Evolutionary conservation across 352 stramenopile genomes (phyloP).

Genomic region (Globisporangium recalcitrans): DNA sequence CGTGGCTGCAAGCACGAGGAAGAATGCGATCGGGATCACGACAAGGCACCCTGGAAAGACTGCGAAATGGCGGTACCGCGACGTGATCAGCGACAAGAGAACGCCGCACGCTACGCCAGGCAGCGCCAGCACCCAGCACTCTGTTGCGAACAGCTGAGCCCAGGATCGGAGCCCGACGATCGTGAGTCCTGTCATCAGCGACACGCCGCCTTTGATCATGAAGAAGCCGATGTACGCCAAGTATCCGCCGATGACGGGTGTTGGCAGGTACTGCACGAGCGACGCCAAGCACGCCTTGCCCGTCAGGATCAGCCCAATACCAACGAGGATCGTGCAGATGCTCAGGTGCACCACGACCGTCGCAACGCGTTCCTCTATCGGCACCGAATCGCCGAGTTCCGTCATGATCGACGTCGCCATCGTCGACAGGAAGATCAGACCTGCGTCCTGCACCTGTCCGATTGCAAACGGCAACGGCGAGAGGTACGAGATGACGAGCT

Average conservation of each 20-base stretch:
- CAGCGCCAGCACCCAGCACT: constrained; percentile 65
- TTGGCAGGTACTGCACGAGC: constrained; percentile 95
- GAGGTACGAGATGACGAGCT: constrained; percentile 89
- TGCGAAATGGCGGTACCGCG: constrained; percentile 59
- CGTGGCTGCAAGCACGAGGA: constrained; percentile 66
- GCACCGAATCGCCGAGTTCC: constrained; percentile 48
- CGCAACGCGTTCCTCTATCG: constrained; percentile 63
- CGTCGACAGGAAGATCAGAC: constrained; percentile 93
- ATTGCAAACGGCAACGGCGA: constrained; percentile 94
- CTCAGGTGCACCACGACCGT: constrained; percentile 93
- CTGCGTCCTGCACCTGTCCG: constrained; percentile 95
- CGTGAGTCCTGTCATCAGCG: constrained; percentile 73
- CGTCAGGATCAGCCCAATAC: constrained; percentile 88
- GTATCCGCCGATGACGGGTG: constrained; percentile 94
- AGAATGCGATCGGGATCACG: constrained; percentile 76
- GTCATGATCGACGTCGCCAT: constrained; percentile 91
- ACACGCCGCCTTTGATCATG: constrained; percentile 88
- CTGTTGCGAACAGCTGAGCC: constrained; percentile 46
- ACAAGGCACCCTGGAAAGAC: constrained; percentile 58
- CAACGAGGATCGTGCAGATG: constrained; percentile 86
- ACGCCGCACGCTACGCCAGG: constrained; percentile 72
- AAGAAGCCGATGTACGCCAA: constrained; percentile 97
- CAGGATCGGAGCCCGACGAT: constrained; percentile 74
- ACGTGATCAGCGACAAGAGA: constrained; percentile 63
- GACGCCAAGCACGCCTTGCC: constrained; percentile 87